Conservation (phyloP, 2,329 filamentous ascomycete genomes). For the Myriosclerotinia curreyana region DNA sequence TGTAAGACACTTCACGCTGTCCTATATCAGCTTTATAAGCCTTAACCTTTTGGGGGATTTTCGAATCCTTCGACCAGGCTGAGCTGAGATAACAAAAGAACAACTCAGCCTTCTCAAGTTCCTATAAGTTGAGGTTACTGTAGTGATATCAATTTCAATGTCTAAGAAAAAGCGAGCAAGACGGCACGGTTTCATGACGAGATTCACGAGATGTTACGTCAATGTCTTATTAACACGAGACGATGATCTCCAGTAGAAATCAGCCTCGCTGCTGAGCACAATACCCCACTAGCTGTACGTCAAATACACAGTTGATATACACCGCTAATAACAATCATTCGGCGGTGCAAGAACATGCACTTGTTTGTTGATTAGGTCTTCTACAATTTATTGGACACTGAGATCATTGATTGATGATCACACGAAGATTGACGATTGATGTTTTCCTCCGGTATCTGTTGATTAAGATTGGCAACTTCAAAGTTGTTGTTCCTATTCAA, state of each 20-base stretch:
- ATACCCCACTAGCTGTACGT: slow-evolving; percentile 6
- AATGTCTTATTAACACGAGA: neutral
- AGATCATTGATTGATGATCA: neutral
- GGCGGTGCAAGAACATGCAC: neutral
- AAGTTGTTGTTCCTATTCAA: neutral
- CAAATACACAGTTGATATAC: neutral
- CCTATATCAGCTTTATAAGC: neutral
- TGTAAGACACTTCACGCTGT: slow-evolving; percentile 9
- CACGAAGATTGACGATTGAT: neutral
- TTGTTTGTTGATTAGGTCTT: neutral
- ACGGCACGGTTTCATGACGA: neutral
- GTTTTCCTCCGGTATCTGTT: neutral
- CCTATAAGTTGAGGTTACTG: neutral
- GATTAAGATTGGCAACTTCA: neutral
- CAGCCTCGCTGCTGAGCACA: neutral
- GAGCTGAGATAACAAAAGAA: neutral
- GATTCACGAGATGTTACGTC: neutral
- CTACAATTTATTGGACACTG: neutral
- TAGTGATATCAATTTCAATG: neutral
- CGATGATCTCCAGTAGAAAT: neutral
- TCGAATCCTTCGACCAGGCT: slow-evolving; percentile 5
- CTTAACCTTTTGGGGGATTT: slow-evolving; percentile 11
- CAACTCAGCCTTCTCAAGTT: neutral
- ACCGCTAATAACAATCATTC: neutral
- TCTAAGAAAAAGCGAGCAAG: neutral